A percentile compares a stretch with the other conserved stretches of the same genome.
These are phyloP conservation scores for Actinomortierella wolfii DNA, from an alignment of 371 early-diverging fungal species.

Conservation along the genomic window DNA sequence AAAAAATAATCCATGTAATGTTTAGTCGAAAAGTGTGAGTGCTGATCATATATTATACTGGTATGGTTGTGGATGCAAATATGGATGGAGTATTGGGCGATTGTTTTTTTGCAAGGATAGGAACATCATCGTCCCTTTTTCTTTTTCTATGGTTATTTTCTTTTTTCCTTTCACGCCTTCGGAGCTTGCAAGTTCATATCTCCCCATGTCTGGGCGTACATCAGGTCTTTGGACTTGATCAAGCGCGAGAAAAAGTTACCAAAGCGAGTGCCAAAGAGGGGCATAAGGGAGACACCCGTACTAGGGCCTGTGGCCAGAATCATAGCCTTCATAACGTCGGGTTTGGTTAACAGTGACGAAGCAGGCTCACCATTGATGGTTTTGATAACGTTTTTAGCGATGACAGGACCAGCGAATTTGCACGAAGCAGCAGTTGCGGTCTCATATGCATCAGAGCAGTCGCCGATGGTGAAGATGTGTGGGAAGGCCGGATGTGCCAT, in stretches of 20 bases:
- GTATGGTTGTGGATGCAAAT: too few species aligned
- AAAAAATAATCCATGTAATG: too few species aligned
- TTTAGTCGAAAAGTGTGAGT: too few species aligned
- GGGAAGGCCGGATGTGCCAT: slow-evolving; percentile 58
- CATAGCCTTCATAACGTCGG: slow-evolving; percentile 7
- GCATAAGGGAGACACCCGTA: slow-evolving; percentile 18
- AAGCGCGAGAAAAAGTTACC: slow-evolving; percentile 16
- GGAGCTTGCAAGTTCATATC: neutral
- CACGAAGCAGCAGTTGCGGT: slow-evolving; percentile 24
- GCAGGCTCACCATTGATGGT: slow-evolving; percentile 11
- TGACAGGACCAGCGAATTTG: slow-evolving; percentile 8
- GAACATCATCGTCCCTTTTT: too few species aligned
- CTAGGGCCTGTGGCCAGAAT: slow-evolving; percentile 26
- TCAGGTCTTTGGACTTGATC: slow-evolving; percentile 38
- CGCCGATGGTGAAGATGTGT: slow-evolving; percentile 73
- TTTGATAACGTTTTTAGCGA: slow-evolving; percentile 29
- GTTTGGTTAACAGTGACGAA: neutral
- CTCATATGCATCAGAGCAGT: slow-evolving; percentile 57
- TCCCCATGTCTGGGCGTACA: slow-evolving; percentile 3
- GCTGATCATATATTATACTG: too few species aligned
- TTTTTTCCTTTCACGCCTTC: too few species aligned
- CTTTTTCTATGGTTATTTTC: too few species aligned
- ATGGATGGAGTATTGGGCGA: too few species aligned
- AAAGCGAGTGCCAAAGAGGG: slow-evolving; percentile 26
- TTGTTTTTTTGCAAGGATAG: too few species aligned